Evolutionary conservation across 805 yeast species (phyloP).

Genomic region (Kluyveromyces nonfermentans): DNA sequence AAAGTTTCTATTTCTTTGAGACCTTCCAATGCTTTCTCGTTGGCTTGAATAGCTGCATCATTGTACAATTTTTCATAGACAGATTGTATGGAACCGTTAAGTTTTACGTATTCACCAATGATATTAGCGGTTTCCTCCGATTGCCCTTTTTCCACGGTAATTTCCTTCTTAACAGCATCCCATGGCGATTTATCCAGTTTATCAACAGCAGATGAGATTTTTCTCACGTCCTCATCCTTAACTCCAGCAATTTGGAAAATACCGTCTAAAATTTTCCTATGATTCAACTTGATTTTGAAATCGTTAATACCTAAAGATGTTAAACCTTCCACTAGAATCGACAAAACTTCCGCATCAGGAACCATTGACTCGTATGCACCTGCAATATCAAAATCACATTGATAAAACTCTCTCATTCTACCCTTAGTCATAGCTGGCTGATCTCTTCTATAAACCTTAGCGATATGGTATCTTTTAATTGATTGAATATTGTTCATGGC

Average conservation of each 20-base stretch:
- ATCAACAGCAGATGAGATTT: slow-evolving; percentile 90
- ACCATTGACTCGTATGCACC: slow-evolving; percentile 91
- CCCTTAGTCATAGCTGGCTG: slow-evolving; percentile 99
- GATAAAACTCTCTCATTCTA: slow-evolving; percentile 98
- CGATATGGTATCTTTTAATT: slow-evolving; percentile 93
- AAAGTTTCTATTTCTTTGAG: slow-evolving; percentile 67
- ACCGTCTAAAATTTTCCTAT: slow-evolving; percentile 93
- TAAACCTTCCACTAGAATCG: slow-evolving; percentile 76
- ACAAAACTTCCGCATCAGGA: slow-evolving; percentile 87
- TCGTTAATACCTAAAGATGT: slow-evolving; percentile 75
- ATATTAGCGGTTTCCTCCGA: slow-evolving; percentile 85
- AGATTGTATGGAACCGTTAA: slow-evolving; percentile 66
- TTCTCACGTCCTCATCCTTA: slow-evolving; percentile 85
- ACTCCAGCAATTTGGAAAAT: slow-evolving; percentile 94
- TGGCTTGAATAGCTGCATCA: slow-evolving; percentile 50
- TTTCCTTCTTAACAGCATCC: slow-evolving; percentile 88
- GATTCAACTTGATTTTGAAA: slow-evolving; percentile 87
- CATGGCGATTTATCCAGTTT: slow-evolving; percentile 93
- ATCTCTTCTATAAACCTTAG: slow-evolving; percentile 97
- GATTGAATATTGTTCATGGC: slow-evolving; percentile 89
- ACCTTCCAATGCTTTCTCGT: slow-evolving; percentile 73
- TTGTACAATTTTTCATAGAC: slow-evolving; percentile 44
- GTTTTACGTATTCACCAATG: slow-evolving; percentile 85
- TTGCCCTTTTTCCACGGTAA: slow-evolving; percentile 85
- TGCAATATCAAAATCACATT: slow-evolving; percentile 97